Percentiles rank a stretch among this genome's conserved stretches.
phyloP scores from a whole-genome alignment of 2,329 filamentous ascomycete species.

The Microdochium bolleyi region DNA sequence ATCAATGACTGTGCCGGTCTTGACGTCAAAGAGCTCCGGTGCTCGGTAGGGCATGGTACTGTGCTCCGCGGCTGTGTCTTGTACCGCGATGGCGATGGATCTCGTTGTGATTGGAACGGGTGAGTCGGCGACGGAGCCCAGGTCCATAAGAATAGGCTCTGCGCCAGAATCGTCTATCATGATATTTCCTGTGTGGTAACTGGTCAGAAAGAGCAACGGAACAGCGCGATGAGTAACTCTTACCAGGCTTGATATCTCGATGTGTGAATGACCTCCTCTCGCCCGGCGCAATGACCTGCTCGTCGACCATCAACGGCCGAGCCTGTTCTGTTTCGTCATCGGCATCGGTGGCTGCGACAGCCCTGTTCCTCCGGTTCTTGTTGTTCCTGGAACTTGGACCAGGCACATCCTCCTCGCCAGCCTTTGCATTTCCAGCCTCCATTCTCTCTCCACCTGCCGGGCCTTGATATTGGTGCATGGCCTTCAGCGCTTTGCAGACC shows the following conservation, averaged over 20 bases:
- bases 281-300: conserved; percentile 62
- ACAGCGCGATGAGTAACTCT: conserved; percentile 11
- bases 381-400: conserved; percentile 24
- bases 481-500: conserved; percentile 77
- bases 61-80: conserved; percentile 92
- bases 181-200: conserved; percentile 61
- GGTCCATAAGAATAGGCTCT: conserved; percentile 91
- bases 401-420: conserved; percentile 31
- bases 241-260: conserved; percentile 94
- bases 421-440: conserved; percentile 37
- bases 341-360: conserved; percentile 42
- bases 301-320: conserved; percentile 74
- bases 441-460: conserved; percentile 36
- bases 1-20: conserved; percentile 84
- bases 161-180: conserved; percentile 94
- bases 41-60: conserved; percentile 98
- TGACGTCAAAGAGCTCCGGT: conserved; percentile 95
- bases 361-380: conserved; percentile 25
- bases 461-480: conserved; percentile 85
- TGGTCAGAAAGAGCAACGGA: too few relatives aligned
- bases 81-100: conserved; percentile 82
- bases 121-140: conserved; percentile 82
- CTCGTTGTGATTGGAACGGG: conserved; percentile 86
- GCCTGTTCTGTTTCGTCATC: conserved; percentile 70
- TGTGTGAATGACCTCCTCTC: conserved; percentile 79